phyloP scores from a whole-genome alignment of 805 yeast genomes.

The Wickerhamiella domercqiae region DNA sequence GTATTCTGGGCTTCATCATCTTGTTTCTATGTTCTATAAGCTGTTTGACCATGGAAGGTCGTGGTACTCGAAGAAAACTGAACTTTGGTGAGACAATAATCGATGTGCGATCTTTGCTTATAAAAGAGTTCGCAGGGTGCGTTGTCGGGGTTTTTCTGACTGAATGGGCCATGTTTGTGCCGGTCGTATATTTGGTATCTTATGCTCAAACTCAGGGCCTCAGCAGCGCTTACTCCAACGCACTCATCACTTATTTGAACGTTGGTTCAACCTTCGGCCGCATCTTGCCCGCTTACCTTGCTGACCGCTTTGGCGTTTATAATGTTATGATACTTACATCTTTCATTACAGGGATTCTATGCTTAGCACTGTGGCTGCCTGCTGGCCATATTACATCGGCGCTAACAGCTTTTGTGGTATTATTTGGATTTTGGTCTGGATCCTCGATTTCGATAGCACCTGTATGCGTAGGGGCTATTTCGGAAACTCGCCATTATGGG shows the following conservation, averaged over 20 bases:
- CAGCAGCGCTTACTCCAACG: slow-evolving; percentile 21
- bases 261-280: slow-evolving; percentile 40
- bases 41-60: slow-evolving; percentile 26
- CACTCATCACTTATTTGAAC: slow-evolving; percentile 35
- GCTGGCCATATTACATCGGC: slow-evolving; percentile 31
- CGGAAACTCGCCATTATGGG: slow-evolving; percentile 49
- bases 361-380: slow-evolving; percentile 53
- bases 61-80: slow-evolving; percentile 18
- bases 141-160: slow-evolving; percentile 23
- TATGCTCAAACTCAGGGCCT: slow-evolving; percentile 39
- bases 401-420: slow-evolving; percentile 37
- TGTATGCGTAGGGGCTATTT: slow-evolving; percentile 49
- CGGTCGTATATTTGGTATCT: slow-evolving; percentile 41
- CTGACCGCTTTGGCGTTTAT: slow-evolving; percentile 41
- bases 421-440: slow-evolving; percentile 18
- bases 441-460: slow-evolving; percentile 48
- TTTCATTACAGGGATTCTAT: slow-evolving; percentile 25
- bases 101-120: slow-evolving; percentile 21
- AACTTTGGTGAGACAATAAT: slow-evolving; percentile 18
- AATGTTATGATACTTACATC: slow-evolving; percentile 40
- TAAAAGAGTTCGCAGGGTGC: slow-evolving; percentile 18
- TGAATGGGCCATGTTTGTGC: slow-evolving; percentile 40
- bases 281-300: slow-evolving; percentile 38
- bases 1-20: slow-evolving; percentile 31
- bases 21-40: slow-evolving; percentile 19